phyloP scores from a whole-genome alignment of 2,329 filamentous ascomycete species.

The Cylindrodendrum hubeiense region DNA sequence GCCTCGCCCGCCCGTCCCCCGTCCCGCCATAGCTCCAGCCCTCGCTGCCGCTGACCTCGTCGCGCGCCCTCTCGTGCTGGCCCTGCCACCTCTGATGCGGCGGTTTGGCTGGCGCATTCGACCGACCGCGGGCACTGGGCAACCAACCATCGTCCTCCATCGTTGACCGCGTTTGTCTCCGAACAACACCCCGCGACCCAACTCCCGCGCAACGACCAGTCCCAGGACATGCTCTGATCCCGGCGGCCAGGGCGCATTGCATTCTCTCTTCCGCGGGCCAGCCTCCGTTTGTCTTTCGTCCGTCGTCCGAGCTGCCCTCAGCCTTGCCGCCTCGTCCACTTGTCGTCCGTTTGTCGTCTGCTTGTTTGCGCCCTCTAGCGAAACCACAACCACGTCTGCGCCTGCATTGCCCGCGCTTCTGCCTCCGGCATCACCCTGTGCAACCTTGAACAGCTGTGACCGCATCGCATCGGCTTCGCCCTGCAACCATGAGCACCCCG shows the following conservation, averaged over 20 bases:
- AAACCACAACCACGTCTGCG: constrained; percentile 27
- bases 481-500: constrained; percentile 42
- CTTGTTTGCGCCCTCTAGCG: constrained; percentile 20
- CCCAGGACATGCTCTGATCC: constrained; percentile 21
- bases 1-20: constrained; percentile 29
- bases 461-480: constrained; percentile 7
- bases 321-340: constrained; percentile 16
- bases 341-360: not conserved
- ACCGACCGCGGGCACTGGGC: constrained; percentile 40
- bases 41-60: not conserved
- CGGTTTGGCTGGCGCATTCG: constrained; percentile 42
- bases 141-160: constrained; percentile 40
- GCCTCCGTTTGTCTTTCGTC: not conserved
- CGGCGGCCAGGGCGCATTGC: constrained; percentile 15
- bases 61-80: not conserved
- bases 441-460: constrained; percentile 24
- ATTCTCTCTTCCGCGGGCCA: not conserved
- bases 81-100: constrained; percentile 36
- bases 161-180: constrained; percentile 39
- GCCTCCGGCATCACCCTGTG: constrained; percentile 12
- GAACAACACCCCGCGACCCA: constrained; percentile 4
- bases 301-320: constrained; percentile 4
- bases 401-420: constrained; percentile 11
- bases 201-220: constrained; percentile 11
- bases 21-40: not conserved